Evolutionary conservation across 176 grass and related monocot species (phyloP).

Genomic region (Zoysia japonica): DNA sequence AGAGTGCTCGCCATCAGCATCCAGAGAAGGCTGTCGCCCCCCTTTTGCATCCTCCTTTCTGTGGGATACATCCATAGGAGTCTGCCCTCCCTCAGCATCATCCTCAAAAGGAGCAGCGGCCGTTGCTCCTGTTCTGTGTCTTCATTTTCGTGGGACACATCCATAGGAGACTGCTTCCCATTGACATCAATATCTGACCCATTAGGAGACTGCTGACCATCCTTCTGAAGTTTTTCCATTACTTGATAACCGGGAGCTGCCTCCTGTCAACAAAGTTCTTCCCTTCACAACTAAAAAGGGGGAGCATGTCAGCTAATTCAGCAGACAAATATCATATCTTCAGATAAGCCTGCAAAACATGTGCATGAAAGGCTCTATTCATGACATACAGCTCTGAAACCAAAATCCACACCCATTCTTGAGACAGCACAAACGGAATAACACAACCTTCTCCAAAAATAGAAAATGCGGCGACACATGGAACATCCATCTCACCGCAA

Average conservation of each 20-base stretch:
- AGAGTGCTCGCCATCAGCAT: not conserved
- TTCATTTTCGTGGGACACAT: not conserved
- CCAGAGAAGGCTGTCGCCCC: no score
- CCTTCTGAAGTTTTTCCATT: slow-evolving; percentile 13
- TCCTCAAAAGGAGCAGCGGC: slow-evolving; percentile 30
- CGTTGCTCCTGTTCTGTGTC: not conserved
- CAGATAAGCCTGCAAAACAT: not conserved
- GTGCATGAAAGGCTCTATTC: not conserved
- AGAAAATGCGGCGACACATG: not conserved
- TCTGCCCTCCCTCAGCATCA: not conserved
- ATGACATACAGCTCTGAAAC: not conserved
- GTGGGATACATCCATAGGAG: slow-evolving; percentile 33
- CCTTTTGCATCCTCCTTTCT: no score
- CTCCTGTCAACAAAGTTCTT: not conserved
- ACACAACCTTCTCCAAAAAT: not conserved
- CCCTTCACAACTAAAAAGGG: not conserved
- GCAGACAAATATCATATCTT: not conserved
- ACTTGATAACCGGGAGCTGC: not conserved
- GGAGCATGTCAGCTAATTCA: not conserved
- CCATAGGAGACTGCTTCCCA: not conserved
- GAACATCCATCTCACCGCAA: slow-evolving; percentile 12
- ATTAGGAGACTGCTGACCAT: slow-evolving; percentile 26
- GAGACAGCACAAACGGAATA: not conserved
- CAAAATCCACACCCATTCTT: not conserved
- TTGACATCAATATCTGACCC: slow-evolving; percentile 2